Evolutionary conservation across 2,329 filamentous ascomycete genomes (phyloP).

Genomic region (Blumeriella jaapii): DNA sequence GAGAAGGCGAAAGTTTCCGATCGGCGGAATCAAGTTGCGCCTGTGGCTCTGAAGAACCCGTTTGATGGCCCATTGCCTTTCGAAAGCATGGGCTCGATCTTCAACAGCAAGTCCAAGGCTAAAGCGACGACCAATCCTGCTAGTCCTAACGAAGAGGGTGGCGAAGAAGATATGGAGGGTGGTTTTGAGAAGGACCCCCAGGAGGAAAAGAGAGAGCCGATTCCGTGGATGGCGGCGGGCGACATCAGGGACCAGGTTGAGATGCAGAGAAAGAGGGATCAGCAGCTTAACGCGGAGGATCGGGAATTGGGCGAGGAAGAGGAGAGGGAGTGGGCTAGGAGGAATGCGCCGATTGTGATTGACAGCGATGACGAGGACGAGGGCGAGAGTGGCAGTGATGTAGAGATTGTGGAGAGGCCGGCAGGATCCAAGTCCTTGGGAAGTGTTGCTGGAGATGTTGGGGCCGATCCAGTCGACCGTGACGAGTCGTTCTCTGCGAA

Average conservation of each 20-base stretch:
- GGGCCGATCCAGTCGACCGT: slow-evolving; percentile 16
- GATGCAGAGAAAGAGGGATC: slow-evolving; percentile 44
- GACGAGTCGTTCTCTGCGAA: too few relatives aligned
- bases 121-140: slow-evolving; percentile 12
- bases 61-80: slow-evolving; percentile 83
- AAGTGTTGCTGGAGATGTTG: neutral
- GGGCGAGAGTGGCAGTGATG: slow-evolving; percentile 33
- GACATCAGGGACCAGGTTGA: slow-evolving; percentile 55
- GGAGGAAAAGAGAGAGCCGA: slow-evolving; percentile 41
- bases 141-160: slow-evolving; percentile 17
- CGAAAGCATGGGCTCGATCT: slow-evolving; percentile 62
- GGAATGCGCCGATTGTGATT: slow-evolving; percentile 47
- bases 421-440: neutral
- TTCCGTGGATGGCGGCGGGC: slow-evolving; percentile 60
- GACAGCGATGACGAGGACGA: slow-evolving; percentile 43
- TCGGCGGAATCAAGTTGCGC: slow-evolving; percentile 27
- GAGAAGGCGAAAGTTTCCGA: slow-evolving; percentile 40
- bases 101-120: slow-evolving; percentile 33
- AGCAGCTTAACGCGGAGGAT: slow-evolving; percentile 53
- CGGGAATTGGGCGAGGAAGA: slow-evolving; percentile 45
- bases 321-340: slow-evolving; percentile 35
- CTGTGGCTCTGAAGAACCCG: slow-evolving; percentile 41
- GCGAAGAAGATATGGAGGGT: slow-evolving; percentile 27
- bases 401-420: slow-evolving; percentile 45
- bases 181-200: slow-evolving; percentile 29